A percentile compares a stretch with the other conserved stretches of the same genome.
These are phyloP conservation scores for Clonostachys byssicola DNA, from an alignment of 2,329 filamentous ascomycete species.

Conservation along the genomic window DNA sequence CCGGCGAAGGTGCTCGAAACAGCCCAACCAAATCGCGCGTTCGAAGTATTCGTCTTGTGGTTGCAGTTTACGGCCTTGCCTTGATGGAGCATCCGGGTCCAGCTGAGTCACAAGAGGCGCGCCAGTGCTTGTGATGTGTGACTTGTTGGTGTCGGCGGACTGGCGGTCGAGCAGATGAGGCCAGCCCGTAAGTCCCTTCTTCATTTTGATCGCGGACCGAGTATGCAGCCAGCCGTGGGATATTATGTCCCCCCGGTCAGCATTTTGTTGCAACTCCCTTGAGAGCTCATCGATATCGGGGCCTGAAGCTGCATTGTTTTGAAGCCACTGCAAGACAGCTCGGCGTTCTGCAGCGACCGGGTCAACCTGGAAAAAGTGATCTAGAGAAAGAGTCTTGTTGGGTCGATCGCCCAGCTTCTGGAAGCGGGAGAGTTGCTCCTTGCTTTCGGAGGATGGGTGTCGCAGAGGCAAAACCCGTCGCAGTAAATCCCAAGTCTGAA, in stretches of 20 bases:
- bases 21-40: slow-evolving; percentile 86
- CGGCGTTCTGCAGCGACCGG: slow-evolving; percentile 72
- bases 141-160: slow-evolving; percentile 49
- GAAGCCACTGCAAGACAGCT: slow-evolving; percentile 80
- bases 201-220: slow-evolving; percentile 81
- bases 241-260: slow-evolving; percentile 77
- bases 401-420: slow-evolving; percentile 9
- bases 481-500: slow-evolving; percentile 87
- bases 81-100: slow-evolving; percentile 83
- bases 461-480: slow-evolving; percentile 69
- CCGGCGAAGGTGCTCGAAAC: slow-evolving; percentile 85
- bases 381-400: slow-evolving; percentile 41
- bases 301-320: slow-evolving; percentile 67
- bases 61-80: slow-evolving; percentile 74
- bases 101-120: slow-evolving; percentile 77
- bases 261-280: slow-evolving; percentile 68
- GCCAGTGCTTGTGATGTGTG: slow-evolving; percentile 53
- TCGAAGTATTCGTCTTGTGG: slow-evolving; percentile 86
- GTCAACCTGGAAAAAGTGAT: slow-evolving; percentile 71
- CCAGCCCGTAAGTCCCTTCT: slow-evolving; percentile 74
- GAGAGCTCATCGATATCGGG: slow-evolving; percentile 74
- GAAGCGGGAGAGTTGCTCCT: neutral
- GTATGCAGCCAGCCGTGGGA: slow-evolving; percentile 92
- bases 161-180: slow-evolving; percentile 61
- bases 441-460: slow-evolving; percentile 29